Percentiles rank a stretch among this genome's conserved stretches.
Evolutionary conservation across 768 basidiomycete genomes (phyloP).

Genomic region (Suillus spraguei): DNA sequence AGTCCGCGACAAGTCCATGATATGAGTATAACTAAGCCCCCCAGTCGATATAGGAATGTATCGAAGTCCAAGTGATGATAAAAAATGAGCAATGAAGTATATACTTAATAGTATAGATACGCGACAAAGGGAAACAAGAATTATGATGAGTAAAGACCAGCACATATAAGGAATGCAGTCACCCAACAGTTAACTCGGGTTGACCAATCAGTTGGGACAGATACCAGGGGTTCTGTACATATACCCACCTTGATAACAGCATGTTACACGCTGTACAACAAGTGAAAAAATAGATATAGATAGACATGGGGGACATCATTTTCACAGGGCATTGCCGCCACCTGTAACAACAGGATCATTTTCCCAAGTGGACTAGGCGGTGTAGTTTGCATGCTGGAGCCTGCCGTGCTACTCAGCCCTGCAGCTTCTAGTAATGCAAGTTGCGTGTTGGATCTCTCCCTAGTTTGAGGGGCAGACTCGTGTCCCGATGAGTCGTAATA

Average conservation of each 20-base stretch:
- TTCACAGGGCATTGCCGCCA: neutral
- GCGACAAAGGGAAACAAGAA: neutral
- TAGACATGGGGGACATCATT: neutral
- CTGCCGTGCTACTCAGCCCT: conserved; percentile 15
- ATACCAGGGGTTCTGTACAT: neutral
- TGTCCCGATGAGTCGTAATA: conserved; percentile 17
- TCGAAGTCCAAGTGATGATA: neutral
- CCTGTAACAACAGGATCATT: conserved; percentile 1
- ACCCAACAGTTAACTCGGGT: neutral
- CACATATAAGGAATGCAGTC: neutral
- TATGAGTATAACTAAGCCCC: neutral
- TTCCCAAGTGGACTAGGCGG: conserved; percentile 26
- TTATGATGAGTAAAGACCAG: neutral
- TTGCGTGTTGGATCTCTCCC: conserved; percentile 24
- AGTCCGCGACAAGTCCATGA: neutral
- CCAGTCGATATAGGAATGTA: neutral
- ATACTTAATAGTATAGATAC: neutral
- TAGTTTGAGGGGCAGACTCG: conserved; percentile 18
- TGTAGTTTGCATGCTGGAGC: conserved; percentile 5
- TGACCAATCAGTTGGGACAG: neutral
- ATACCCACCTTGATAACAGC: neutral
- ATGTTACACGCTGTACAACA: conserved; percentile 5
- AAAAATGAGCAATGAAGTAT: neutral
- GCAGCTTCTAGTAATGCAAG: conserved; percentile 26
- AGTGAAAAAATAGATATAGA: neutral